These are phyloP conservation scores for Coemansia sp. DNA, from an alignment of 192 early-diverging fungal genomes.

Conservation along the genomic window DNA sequence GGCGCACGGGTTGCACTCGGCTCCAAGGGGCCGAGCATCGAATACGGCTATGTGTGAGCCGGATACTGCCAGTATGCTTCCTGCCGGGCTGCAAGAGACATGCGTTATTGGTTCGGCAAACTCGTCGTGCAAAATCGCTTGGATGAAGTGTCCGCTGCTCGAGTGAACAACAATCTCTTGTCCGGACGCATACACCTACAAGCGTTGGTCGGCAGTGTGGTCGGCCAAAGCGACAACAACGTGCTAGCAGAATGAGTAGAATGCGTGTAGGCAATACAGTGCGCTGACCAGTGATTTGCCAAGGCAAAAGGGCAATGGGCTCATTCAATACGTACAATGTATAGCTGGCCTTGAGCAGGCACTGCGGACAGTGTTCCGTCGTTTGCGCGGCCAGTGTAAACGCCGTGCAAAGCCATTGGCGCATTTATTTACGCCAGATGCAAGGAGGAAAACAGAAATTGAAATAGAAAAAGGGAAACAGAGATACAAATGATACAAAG, in stretches of 20 bases:
- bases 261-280: too few relatives aligned
- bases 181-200: conserved; percentile 46
- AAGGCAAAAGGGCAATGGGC: neutral
- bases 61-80: conserved; percentile 20
- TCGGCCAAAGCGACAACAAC: too few relatives aligned
- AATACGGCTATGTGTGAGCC: conserved; percentile 10
- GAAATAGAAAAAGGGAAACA: neutral
- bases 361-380: conserved; percentile 17
- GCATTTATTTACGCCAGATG: neutral
- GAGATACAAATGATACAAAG: too few relatives aligned
- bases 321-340: conserved; percentile 33
- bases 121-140: conserved; percentile 16
- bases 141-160: conserved; percentile 12
- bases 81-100: conserved; percentile 8
- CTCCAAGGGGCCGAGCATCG: too few relatives aligned
- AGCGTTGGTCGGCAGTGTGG: too few relatives aligned
- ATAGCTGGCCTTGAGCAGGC: neutral
- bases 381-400: conserved; percentile 47
- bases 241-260: neutral
- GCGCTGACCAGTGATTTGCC: too few relatives aligned
- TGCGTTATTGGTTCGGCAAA: conserved; percentile 10
- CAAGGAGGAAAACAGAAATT: neutral
- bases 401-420: conserved; percentile 32
- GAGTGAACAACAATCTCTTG: conserved; percentile 34
- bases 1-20: too few relatives aligned